Conservation (phyloP, 805 yeast genomes). For the Jamesozyma piceae region DNA sequence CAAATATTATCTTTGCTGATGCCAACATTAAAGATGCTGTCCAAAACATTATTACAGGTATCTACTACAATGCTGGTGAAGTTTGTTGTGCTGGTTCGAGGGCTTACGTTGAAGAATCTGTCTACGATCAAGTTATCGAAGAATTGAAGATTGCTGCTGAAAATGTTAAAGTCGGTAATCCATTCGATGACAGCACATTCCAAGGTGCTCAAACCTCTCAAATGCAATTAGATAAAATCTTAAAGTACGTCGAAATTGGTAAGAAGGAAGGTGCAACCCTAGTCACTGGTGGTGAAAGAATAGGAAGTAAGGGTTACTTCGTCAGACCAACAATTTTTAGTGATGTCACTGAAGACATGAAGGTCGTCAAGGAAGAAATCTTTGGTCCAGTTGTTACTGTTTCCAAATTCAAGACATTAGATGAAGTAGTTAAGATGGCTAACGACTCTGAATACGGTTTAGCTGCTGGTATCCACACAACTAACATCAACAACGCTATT, state of each 20-base stretch:
- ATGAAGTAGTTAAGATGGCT: conserved; percentile 65
- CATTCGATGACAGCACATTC: conserved; percentile 59
- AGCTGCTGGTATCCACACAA: conserved; percentile 82
- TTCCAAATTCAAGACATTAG: conserved; percentile 59
- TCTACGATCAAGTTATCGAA: conserved; percentile 57
- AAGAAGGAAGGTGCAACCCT: conserved; percentile 59
- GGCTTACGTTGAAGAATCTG: conserved; percentile 65
- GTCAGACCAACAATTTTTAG: conserved; percentile 79
- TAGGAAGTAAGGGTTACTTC: conserved; percentile 62
- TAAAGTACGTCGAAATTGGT: conserved; percentile 56
- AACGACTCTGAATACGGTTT: conserved; percentile 75
- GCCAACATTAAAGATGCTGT: conserved; percentile 62
- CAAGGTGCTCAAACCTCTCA: conserved; percentile 72
- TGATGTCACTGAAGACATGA: conserved; percentile 65
- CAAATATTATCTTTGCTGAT: conserved; percentile 73
- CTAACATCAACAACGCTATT: conserved; percentile 54
- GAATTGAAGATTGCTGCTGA: conserved; percentile 45
- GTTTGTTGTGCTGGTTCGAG: conserved; percentile 91
- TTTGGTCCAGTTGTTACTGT: conserved; percentile 84
- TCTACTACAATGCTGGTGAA: conserved; percentile 84
- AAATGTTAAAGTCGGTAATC: conserved; percentile 61
- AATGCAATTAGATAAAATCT: conserved; percentile 55
- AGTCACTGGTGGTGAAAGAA: conserved; percentile 73
- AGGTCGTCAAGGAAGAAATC: conserved; percentile 79
- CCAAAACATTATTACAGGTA: conserved; percentile 60